Conservation (phyloP, 2,329 filamentous ascomycete genomes). For the Colletotrichum scovillei region DNA sequence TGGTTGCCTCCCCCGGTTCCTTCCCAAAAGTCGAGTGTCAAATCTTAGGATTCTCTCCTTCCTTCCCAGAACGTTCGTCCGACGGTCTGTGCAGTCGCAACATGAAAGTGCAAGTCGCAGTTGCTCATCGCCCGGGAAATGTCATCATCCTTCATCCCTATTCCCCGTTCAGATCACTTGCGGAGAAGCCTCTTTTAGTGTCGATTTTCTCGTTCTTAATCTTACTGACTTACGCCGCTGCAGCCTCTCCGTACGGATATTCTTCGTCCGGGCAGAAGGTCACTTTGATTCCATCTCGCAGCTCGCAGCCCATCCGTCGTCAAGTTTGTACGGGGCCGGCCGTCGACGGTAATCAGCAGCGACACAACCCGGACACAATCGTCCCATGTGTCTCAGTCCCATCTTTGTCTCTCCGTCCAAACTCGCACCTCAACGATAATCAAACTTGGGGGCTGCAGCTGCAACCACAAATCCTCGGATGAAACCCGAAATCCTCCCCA, state of each 20-base stretch:
- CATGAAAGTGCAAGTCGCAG: background rate
- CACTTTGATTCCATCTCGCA: background rate
- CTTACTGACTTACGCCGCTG: background rate
- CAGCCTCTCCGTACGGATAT: background rate
- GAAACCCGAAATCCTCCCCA: constrained; percentile 24
- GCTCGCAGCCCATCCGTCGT: background rate
- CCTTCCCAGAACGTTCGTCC: constrained; percentile 21
- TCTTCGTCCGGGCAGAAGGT: background rate
- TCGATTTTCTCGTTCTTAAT: background rate
- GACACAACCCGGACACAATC: background rate
- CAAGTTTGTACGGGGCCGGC: background rate
- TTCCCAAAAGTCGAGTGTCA: constrained; percentile 8
- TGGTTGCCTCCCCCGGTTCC: background rate
- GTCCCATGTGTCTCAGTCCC: constrained; percentile 22
- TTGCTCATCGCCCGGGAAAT: constrained; percentile 5
- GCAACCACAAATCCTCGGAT: constrained; percentile 28
- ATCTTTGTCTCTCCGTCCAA: constrained; percentile 15
- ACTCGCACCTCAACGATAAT: background rate
- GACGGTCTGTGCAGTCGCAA: constrained; percentile 16
- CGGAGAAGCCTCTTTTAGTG: constrained; percentile 27
- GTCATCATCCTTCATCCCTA: constrained; percentile 20
- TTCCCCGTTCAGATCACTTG: constrained; percentile 20
- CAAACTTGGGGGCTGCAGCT: constrained; percentile 8
- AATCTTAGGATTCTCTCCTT: constrained; percentile 7
- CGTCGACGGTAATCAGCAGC: background rate